phyloP scores from a whole-genome alignment of 139 green algal genomes.

The Coelastrella sp. region DNA sequence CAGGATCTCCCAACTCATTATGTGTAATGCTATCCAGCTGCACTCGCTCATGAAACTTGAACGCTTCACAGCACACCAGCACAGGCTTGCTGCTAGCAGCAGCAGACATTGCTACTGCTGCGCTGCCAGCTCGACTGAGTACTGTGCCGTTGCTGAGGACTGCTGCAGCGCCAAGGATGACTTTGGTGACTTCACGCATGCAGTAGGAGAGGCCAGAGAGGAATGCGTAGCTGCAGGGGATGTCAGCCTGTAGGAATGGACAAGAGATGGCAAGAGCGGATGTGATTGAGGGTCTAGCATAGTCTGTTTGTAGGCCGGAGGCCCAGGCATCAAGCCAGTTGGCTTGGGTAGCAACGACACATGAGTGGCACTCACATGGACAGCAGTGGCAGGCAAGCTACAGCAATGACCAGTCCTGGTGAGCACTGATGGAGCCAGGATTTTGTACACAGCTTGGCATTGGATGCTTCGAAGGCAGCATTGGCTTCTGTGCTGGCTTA shows the following conservation, averaged over 20 bases:
- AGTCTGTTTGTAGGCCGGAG: too few relatives aligned
- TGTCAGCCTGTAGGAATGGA: conserved; percentile 63
- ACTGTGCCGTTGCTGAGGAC: conserved; percentile 96
- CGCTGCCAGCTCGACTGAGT: conserved; percentile 86
- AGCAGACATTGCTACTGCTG: conserved; percentile 84
- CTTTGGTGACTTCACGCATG: conserved; percentile 70
- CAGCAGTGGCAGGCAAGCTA: too few relatives aligned
- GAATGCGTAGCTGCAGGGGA: conserved; percentile 85
- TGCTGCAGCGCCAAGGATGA: conserved; percentile 92
- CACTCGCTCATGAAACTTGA: conserved; percentile 96
- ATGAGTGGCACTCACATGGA: too few relatives aligned
- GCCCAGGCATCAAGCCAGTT: too few relatives aligned
- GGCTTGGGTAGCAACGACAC: too few relatives aligned
- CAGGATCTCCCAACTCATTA: conserved; percentile 96
- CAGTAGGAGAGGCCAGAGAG: conserved; percentile 85
- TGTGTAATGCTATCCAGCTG: conserved; percentile 94
- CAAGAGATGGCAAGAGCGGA: conserved; percentile 38
- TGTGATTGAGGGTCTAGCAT: too few relatives aligned
- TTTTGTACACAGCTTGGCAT: too few relatives aligned
- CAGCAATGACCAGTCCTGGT: too few relatives aligned
- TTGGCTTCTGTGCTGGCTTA: too few relatives aligned
- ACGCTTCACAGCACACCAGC: conserved; percentile 94
- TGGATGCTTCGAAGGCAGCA: too few relatives aligned
- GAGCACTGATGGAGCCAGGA: too few relatives aligned
- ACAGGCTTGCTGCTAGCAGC: conserved; percentile 85